Percentiles rank a stretch among this genome's conserved stretches.
These are phyloP conservation scores for Zymoseptoria brevis DNA, from an alignment of 2,329 filamentous ascomycete genomes.

Conservation along the genomic window DNA sequence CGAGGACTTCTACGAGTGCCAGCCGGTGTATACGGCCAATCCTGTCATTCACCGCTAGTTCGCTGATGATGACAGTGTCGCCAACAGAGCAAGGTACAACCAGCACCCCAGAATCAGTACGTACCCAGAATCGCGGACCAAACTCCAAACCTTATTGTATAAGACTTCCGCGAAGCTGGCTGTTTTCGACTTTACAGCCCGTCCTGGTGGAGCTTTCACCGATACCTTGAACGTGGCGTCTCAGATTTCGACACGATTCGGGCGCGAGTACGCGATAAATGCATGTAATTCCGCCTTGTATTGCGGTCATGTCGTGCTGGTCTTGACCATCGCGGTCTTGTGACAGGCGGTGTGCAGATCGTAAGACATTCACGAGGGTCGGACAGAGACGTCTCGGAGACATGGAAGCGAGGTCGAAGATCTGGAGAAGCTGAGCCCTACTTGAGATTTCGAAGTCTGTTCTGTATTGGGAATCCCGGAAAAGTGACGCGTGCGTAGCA, in stretches of 20 bases:
- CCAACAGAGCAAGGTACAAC: neutral
- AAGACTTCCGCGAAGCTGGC: neutral
- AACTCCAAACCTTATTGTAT: neutral
- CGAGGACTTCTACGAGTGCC: no score
- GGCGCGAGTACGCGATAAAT: neutral
- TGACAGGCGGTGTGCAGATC: neutral
- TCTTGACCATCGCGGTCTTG: neutral
- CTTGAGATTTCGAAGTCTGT: neutral
- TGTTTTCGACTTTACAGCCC: neutral
- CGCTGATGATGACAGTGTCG: neutral
- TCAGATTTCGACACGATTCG: neutral
- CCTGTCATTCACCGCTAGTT: neutral
- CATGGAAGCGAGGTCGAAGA: neutral
- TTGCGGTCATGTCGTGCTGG: neutral
- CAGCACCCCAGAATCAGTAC: neutral
- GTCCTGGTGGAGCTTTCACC: neutral
- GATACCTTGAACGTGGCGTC: neutral
- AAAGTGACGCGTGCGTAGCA: neutral
- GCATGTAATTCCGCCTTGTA: neutral
- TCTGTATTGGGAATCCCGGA: neutral
- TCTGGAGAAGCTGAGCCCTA: neutral
- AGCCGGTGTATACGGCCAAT: neutral
- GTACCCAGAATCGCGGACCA: neutral
- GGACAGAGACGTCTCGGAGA: neutral
- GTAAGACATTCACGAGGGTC: neutral